Percentiles rank a stretch among this genome's conserved stretches.
Evolutionary conservation across 768 basidiomycete genomes (phyloP).

Genomic region (Boletus tylopilopsis): DNA sequence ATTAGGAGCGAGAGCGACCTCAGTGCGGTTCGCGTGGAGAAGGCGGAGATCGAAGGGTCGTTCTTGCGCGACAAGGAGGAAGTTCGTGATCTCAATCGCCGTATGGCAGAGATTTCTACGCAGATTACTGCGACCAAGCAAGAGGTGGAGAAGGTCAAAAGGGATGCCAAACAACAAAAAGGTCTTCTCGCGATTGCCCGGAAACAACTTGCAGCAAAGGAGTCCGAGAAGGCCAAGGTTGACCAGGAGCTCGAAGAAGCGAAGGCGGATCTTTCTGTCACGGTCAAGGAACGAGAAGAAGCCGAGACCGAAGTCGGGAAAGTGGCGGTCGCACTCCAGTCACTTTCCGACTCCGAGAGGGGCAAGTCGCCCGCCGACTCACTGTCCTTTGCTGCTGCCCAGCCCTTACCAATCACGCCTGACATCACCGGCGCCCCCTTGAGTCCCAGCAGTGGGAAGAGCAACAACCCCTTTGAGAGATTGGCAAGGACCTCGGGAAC

Average conservation of each 20-base stretch:
- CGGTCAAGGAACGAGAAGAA: conserved; percentile 53
- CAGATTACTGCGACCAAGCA: conserved; percentile 67
- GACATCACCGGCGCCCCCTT: conserved; percentile 43
- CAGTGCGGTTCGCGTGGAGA: conserved; percentile 83
- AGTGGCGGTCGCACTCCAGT: conserved; percentile 7
- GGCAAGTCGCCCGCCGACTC: conserved; percentile 44
- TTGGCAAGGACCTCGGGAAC: conserved; percentile 47
- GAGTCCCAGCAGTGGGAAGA: conserved; percentile 51
- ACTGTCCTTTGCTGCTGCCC: conserved; percentile 58
- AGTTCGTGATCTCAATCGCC: conserved; percentile 76
- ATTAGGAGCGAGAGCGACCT: conserved; percentile 92
- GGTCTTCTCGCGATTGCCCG: conserved; percentile 91
- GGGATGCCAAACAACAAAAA: conserved; percentile 95
- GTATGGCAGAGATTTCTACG: conserved; percentile 75
- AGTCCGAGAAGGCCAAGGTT: conserved; percentile 66
- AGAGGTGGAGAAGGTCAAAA: conserved; percentile 84
- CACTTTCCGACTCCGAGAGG: conserved; percentile 25
- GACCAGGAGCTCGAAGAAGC: conserved; percentile 74
- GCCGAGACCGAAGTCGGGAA: conserved; percentile 48
- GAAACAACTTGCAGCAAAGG: conserved; percentile 87
- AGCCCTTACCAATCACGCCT: conserved; percentile 71
- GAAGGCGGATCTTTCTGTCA: conserved; percentile 46
- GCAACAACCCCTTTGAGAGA: conserved; percentile 90
- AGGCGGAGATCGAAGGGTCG: conserved; percentile 83
- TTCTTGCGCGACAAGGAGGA: conserved; percentile 94